Percentiles rank a stretch among this genome's conserved stretches.
Conservation (phyloP, 208 protist genomes). For the Trypanosomatidae sp. region DNA sequence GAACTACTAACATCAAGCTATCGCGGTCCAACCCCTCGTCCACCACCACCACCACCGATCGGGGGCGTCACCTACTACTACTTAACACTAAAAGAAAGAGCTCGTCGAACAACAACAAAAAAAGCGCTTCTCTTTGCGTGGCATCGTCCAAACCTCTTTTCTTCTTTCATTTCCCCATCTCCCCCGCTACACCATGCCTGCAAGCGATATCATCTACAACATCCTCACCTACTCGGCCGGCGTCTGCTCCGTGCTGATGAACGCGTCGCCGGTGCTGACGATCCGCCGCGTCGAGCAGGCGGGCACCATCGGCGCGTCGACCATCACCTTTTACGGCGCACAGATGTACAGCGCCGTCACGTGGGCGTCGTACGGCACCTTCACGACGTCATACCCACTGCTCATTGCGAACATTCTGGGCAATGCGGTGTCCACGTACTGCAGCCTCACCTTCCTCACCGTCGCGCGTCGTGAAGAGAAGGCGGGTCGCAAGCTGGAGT, state of each 20-base stretch:
- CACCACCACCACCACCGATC: no score
- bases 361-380: conserved; percentile 57
- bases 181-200: no score
- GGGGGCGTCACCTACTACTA: no score
- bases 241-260: conserved; percentile 49
- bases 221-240: conserved; percentile 48
- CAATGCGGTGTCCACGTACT: conserved; percentile 60
- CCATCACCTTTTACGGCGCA: conserved; percentile 59
- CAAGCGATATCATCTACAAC: conserved; percentile 36
- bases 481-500: conserved; percentile 38
- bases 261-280: conserved; percentile 45
- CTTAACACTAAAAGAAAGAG: no score
- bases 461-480: conserved; percentile 51
- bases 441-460: conserved; percentile 50
- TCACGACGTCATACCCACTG: conserved; percentile 35
- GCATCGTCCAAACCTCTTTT: no score
- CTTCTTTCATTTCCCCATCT: no score
- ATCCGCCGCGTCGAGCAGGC: conserved; percentile 45
- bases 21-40: no score
- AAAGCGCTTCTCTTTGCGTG: no score
- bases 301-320: conserved; percentile 48
- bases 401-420: conserved; percentile 53
- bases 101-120: no score
- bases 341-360: conserved; percentile 51
- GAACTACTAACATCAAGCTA: no score